Evolutionary conservation across 306 rosid species (phyloP), one percentile per base, ranked within the genome.

Genomic region (Parietaria judaica): DNA sequence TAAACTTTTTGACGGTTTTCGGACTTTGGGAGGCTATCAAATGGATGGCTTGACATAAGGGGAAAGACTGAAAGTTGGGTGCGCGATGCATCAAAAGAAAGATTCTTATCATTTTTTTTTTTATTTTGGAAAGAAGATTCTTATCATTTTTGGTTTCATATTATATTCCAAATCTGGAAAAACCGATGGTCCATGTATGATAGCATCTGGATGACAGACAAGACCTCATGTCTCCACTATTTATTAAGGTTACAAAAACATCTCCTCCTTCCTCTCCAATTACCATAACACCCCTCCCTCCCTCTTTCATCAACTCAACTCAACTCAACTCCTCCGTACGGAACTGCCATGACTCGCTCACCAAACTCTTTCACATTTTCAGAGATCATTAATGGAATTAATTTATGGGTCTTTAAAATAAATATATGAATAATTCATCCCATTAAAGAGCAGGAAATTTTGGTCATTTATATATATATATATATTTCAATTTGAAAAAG

Each of bases 1-100:
- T 23, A 23, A 23, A 23, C 31, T 23, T 1, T 23, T 23, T 1
- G 31, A 23, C 31, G n/a, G n/a, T n/a, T n/a, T n/a, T n/a, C n/a
- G n/a, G n/a, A n/a, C n/a, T n/a, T n/a, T n/a, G n/a, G n/a, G n/a
- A n/a, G n/a, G 31, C 31, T 23, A 23, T 23, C 31, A 23, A 23
- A 23, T 23, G 31, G 31, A 36, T 1, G 56, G 45, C 8, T 58
- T 64, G 3, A 71, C 60, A 3, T 63, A 69, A 64, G 63, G 51
- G 79, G 75, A 74, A 74, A 74, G 75, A 52, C 55, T 58, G 44
- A 15, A 7, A 43, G 57, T 51, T 15, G 75, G 36, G 54, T 56
- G 70, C 60, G 13, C 6, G 5, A 14, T n/a, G n/a, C n/a, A n/a
- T n/a, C n/a, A n/a, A 15, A 1, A 0, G 58, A 69, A 38, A 64